A percentile compares a stretch with the other conserved stretches of the same genome.
These are phyloP conservation scores for Schwanniomyces yamadae DNA, from an alignment of 805 yeast genomes.

Conservation along the genomic window DNA sequence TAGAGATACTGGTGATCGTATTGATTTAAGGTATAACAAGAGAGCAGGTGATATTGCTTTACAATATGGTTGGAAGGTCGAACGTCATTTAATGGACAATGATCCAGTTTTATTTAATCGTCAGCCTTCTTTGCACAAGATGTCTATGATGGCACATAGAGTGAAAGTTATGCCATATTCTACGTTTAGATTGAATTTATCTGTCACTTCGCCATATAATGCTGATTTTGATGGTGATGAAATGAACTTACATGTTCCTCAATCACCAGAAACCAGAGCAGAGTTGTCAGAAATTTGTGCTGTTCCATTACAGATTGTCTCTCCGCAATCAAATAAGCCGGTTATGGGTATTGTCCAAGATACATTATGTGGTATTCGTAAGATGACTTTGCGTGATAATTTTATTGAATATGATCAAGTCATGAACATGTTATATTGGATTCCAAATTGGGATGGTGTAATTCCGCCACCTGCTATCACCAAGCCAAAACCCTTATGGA, in stretches of 20 bases:
- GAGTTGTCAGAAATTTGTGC: constrained; percentile 94
- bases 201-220: constrained; percentile 98
- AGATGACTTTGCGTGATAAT: constrained; percentile 87
- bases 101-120: constrained; percentile 98
- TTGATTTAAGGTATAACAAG: constrained; percentile 93
- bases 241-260: constrained; percentile 99
- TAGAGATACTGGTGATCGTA: constrained; percentile 98
- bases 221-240: constrained; percentile 99
- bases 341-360: constrained; percentile 99
- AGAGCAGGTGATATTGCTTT: constrained; percentile 97
- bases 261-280: constrained; percentile 96
- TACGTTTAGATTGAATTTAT: constrained; percentile 91
- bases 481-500: constrained; percentile 96
- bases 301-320: constrained; percentile 95
- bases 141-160: constrained; percentile 99
- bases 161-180: constrained; percentile 99
- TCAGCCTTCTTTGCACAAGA: constrained; percentile 98
- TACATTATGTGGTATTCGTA: constrained; percentile 94
- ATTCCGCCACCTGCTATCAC: constrained; percentile 93
- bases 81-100: constrained; percentile 95
- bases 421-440: constrained; percentile 96
- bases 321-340: constrained; percentile 98
- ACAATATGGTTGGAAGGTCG: constrained; percentile 99
- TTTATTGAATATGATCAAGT: constrained; percentile 91
- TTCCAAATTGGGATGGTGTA: constrained; percentile 98